These are phyloP conservation scores for Obelidium mucronatum DNA, from an alignment of 192 early-diverging fungal genomes.

Conservation along the genomic window DNA sequence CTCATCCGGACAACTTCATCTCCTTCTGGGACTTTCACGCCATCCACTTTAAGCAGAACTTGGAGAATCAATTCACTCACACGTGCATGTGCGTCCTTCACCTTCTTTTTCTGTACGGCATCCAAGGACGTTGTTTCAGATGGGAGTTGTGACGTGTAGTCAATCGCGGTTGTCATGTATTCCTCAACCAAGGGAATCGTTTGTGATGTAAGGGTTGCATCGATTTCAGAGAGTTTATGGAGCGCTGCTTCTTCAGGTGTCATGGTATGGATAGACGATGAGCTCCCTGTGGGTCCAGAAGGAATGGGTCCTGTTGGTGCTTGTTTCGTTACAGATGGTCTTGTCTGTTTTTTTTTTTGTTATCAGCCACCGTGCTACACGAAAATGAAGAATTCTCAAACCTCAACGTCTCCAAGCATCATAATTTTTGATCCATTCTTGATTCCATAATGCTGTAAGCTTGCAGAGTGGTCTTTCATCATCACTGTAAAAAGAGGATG, in stretches of 20 bases:
- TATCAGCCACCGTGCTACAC: too few species aligned
- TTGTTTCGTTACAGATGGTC: too few species aligned
- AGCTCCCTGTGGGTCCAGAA: background rate
- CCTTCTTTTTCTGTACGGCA: constrained; percentile 56
- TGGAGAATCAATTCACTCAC: constrained; percentile 82
- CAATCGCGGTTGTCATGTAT: constrained; percentile 41
- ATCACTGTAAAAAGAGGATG: constrained; percentile 41
- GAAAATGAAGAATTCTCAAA: too few species aligned
- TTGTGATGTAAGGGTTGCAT: constrained; percentile 40
- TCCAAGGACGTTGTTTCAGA: constrained; percentile 7
- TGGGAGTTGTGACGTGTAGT: constrained; percentile 40
- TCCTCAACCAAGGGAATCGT: constrained; percentile 52
- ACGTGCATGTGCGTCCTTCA: constrained; percentile 70
- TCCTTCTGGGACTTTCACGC: constrained; percentile 70
- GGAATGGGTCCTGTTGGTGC: constrained; percentile 52
- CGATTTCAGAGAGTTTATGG: constrained; percentile 49
- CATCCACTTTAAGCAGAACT: constrained; percentile 76
- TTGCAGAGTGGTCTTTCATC: constrained; percentile 49
- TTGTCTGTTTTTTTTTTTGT: too few species aligned
- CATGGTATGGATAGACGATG: constrained; percentile 42
- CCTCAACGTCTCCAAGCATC: constrained; percentile 73
- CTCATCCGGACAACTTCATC: constrained; percentile 75
- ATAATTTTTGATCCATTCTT: constrained; percentile 75
- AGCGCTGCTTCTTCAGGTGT: constrained; percentile 63
- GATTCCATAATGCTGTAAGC: constrained; percentile 67